Percentiles rank a stretch among this genome's conserved stretches.
These are phyloP conservation scores for Limnanthes douglasii DNA, from an alignment of 345 rosid species.

Conservation along the genomic window DNA sequence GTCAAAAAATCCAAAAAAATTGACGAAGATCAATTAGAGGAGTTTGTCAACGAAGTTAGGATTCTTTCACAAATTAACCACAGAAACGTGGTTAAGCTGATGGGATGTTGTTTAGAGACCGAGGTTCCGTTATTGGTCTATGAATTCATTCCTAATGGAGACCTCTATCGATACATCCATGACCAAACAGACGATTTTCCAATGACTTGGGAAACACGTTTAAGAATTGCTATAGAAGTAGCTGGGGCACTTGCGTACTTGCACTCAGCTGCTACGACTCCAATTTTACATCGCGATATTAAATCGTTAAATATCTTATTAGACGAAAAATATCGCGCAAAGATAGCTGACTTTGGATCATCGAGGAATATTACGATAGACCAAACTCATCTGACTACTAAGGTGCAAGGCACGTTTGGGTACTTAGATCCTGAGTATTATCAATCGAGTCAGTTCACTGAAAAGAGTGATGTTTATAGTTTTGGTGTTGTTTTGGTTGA, in stretches of 20 bases:
- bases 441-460: constrained; percentile 11
- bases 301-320: constrained; percentile 8
- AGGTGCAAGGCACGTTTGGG: constrained; percentile 23
- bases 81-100: constrained; percentile 9
- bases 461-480: constrained; percentile 36
- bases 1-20: constrained; percentile 9
- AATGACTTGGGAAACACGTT: constrained; percentile 11
- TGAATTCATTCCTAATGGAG: constrained; percentile 12
- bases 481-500: constrained; percentile 30
- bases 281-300: constrained; percentile 14
- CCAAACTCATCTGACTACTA: constrained; percentile 12
- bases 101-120: constrained; percentile 12
- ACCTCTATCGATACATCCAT: constrained; percentile 8
- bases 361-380: constrained; percentile 9
- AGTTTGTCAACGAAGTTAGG: constrained; percentile 11
- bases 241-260: constrained; percentile 7
- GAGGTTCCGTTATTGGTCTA: constrained; percentile 13
- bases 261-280: constrained; percentile 11
- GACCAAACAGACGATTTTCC: background rate
- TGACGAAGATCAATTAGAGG: constrained; percentile 15
- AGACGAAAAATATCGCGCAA: constrained; percentile 9
- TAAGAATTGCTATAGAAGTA: constrained; percentile 8
- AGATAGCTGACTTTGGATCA: constrained; percentile 12
- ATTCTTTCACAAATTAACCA: constrained; percentile 14
- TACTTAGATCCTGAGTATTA: constrained; percentile 28